These are phyloP conservation scores for Fusarium beomiforme DNA, from an alignment of 2,329 filamentous ascomycete genomes.

Conservation along the genomic window DNA sequence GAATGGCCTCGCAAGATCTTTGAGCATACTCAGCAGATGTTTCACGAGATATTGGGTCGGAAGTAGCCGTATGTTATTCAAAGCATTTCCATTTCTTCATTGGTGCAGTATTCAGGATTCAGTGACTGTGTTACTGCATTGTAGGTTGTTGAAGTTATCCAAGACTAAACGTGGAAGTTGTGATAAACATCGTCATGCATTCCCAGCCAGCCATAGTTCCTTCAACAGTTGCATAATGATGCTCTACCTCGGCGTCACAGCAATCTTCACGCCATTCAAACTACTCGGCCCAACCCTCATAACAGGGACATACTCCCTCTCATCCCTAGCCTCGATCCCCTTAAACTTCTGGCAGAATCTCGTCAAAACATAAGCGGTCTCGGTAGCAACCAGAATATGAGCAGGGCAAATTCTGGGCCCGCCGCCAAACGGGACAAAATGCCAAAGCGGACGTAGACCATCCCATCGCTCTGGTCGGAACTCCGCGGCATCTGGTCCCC, in stretches of 20 bases:
- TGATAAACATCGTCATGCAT: too few relatives aligned
- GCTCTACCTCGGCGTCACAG: background rate
- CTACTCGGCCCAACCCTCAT: conserved; percentile 3
- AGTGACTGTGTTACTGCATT: too few relatives aligned
- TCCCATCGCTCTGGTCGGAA: background rate
- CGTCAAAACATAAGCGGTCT: background rate
- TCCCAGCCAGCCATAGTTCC: too few relatives aligned
- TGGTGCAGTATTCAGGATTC: background rate
- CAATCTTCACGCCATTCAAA: background rate
- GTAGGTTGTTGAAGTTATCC: too few relatives aligned
- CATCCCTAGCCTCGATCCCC: background rate
- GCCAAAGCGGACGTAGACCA: background rate
- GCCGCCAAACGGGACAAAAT: background rate
- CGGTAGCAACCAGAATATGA: background rate
- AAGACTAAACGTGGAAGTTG: too few relatives aligned
- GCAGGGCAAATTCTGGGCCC: background rate
- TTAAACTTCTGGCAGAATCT: background rate
- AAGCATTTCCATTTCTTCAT: background rate
- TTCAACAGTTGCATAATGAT: too few relatives aligned
- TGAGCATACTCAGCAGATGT: background rate
- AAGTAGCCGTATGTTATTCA: background rate
- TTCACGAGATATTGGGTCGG: background rate
- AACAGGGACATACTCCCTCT: background rate
- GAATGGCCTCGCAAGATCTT: background rate
- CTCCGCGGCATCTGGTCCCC: background rate